Evolutionary conservation across 176 grass and related monocot species (phyloP), one percentile per base, ranked within the genome.

Genomic region (Echinochloa phyllopogon): DNA sequence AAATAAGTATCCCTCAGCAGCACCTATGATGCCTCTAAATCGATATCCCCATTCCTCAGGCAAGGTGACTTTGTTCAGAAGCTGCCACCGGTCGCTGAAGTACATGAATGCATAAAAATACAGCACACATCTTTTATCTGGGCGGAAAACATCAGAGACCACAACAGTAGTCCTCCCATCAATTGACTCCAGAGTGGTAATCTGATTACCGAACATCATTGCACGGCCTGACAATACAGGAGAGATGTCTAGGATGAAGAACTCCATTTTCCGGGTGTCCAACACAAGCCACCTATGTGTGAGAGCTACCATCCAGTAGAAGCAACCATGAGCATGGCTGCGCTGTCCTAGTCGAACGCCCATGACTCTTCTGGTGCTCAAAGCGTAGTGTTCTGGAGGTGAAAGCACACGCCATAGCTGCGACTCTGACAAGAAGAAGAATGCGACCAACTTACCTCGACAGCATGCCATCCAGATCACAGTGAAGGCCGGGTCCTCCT

Each of bases 381-480:
- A 20, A 17, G 83, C 88, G 7, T 89, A 84, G 77, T 89, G 77
- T 3, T 81, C 70, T 0, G 77, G 88, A 16, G 83, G 77, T 15
- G 83, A 81, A 20, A 82, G 77, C 8, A 25, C 63, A 11, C 12
- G 9, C 83, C 88, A 89, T 2, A 70, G 63, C 53, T 50, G 71
- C 0, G 77, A 69, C 41, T 76, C 44, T 0, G 83, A 89, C 6
- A 51, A 62, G 55, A 55, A 85, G 59, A 12, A 89, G 62, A 89
- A 89, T 0, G 83, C 87, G 0, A 89, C 76, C 11, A 85, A 62
- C 70, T 89, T 89, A 8, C 87, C 87, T 7, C 87, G 51, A 83
- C 82, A 89, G 82, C 77, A 89, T 0, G 82, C 87, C 82, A 89
- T 81, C 87, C 82, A 89, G 52, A 89, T 89, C 50, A 89, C 82